phyloP scores from a whole-genome alignment of 257 asterid genomes.

The Sherardia arvensis region DNA sequence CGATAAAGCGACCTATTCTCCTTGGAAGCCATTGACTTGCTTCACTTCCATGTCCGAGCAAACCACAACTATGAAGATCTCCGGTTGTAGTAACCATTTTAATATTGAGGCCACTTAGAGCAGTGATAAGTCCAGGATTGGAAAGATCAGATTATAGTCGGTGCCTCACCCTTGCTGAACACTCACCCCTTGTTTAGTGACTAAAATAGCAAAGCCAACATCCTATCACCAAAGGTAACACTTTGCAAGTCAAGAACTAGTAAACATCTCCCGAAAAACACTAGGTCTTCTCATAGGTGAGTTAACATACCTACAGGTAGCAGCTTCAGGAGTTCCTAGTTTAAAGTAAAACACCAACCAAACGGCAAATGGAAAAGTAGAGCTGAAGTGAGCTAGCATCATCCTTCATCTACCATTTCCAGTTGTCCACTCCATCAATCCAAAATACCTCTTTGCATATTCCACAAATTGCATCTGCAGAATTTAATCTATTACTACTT shows the following conservation, averaged over 20 bases:
- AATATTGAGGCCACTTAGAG: slow-evolving; percentile 45
- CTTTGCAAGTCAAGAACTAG: slow-evolving; percentile 63
- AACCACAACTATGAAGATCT: slow-evolving; percentile 66
- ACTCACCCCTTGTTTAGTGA: slow-evolving; percentile 75
- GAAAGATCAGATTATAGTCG: slow-evolving; percentile 53
- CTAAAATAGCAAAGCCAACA: slow-evolving; percentile 63
- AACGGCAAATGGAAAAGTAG: too few species aligned
- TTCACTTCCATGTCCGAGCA: slow-evolving; percentile 69
- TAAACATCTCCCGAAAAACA: too few species aligned
- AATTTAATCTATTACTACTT: too few species aligned
- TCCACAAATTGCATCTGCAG: too few species aligned
- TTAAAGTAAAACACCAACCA: too few species aligned
- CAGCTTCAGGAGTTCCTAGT: too few species aligned
- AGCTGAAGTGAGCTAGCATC: too few species aligned
- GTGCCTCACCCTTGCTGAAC: slow-evolving; percentile 89
- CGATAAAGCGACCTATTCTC: slow-evolving; percentile 46
- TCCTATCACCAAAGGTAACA: slow-evolving; percentile 57
- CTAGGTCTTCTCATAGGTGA: too few species aligned
- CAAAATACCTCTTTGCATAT: too few species aligned
- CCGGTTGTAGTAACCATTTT: slow-evolving; percentile 63
- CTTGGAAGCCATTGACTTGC: slow-evolving; percentile 82
- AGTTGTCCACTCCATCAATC: too few species aligned
- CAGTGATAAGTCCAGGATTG: slow-evolving; percentile 54
- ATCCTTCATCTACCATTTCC: too few species aligned
- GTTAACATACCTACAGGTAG: too few species aligned